Evolutionary conservation across 768 basidiomycete species (phyloP).

Genomic region (Termitomyces sp.): DNA sequence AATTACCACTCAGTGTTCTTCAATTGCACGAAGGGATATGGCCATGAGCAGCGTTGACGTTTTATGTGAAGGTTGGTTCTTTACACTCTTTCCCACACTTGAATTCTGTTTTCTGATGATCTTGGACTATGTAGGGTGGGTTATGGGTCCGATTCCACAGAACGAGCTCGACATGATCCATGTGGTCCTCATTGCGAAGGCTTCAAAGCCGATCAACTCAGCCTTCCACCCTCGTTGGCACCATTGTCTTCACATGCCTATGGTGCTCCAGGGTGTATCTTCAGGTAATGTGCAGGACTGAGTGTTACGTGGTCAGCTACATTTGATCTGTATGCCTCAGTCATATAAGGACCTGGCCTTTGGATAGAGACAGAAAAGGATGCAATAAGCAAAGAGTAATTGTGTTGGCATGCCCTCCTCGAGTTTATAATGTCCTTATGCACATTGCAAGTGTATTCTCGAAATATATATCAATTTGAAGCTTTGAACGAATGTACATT

Average conservation of each 20-base stretch:
- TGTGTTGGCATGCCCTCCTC: background rate
- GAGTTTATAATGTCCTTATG: background rate
- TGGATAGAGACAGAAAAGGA: no score
- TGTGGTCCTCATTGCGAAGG: background rate
- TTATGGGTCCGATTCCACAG: slow-evolving; percentile 52
- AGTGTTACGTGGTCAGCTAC: background rate
- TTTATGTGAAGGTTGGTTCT: slow-evolving; percentile 58
- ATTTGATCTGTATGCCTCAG: background rate
- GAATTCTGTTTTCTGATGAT: background rate
- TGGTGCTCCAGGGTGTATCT: background rate
- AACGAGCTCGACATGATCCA: slow-evolving; percentile 11
- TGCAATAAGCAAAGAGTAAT: background rate
- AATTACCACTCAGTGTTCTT: no score
- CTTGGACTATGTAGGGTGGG: slow-evolving; percentile 39
- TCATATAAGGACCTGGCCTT: background rate
- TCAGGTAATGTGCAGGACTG: no score
- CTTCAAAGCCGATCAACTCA: no score
- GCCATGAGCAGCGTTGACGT: slow-evolving; percentile 60
- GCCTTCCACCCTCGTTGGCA: background rate
- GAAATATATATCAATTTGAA: background rate
- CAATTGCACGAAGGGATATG: slow-evolving; percentile 61
- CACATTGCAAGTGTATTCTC: background rate
- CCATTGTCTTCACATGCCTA: no score
- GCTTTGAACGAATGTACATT: no score
- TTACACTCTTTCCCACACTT: no score